Evolutionary conservation across 1,139 yeast genomes (phyloP).

Genomic region (Geotrichum europaeum): DNA sequence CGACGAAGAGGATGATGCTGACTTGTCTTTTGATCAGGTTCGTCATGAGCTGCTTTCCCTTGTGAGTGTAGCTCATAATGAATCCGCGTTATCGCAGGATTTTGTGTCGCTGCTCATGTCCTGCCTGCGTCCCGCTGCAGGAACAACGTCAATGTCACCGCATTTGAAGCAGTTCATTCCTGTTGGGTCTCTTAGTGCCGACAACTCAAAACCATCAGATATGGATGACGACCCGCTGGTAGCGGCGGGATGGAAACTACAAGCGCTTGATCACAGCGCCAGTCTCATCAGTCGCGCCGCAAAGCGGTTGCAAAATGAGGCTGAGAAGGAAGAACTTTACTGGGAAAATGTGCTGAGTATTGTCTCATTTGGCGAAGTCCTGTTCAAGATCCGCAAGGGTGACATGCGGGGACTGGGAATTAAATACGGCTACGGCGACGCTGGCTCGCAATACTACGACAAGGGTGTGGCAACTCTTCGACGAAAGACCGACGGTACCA

Average conservation of each 20-base stretch:
- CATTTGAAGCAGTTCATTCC: constrained; percentile 73
- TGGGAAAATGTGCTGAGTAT: constrained; percentile 61
- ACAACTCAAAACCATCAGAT: constrained; percentile 34
- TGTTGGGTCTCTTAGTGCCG: constrained; percentile 73
- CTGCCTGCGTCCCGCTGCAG: constrained; percentile 77
- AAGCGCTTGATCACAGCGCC: constrained; percentile 57
- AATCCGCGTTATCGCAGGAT: constrained; percentile 80
- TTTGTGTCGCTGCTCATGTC: constrained; percentile 79
- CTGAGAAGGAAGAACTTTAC: constrained; percentile 58
- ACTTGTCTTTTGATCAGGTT: constrained; percentile 44
- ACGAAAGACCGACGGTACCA: constrained; percentile 33
- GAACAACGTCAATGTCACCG: constrained; percentile 83
- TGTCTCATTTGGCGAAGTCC: constrained; percentile 58
- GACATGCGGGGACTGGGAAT: constrained; percentile 58
- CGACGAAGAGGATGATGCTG: constrained; percentile 19
- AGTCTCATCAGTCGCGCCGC: constrained; percentile 49
- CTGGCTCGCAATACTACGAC: constrained; percentile 73
- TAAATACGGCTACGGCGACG: constrained; percentile 85
- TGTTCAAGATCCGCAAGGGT: constrained; percentile 60
- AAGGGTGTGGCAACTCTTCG: constrained; percentile 68
- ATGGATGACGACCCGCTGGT: constrained; percentile 39
- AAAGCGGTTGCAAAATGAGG: constrained; percentile 47
- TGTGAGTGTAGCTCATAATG: constrained; percentile 67
- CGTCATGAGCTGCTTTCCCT: constrained; percentile 52
- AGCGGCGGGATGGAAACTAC: constrained; percentile 83